These are phyloP conservation scores for Colletotrichum tamarilloi DNA, from an alignment of 2,329 filamentous ascomycete species.

Conservation along the genomic window DNA sequence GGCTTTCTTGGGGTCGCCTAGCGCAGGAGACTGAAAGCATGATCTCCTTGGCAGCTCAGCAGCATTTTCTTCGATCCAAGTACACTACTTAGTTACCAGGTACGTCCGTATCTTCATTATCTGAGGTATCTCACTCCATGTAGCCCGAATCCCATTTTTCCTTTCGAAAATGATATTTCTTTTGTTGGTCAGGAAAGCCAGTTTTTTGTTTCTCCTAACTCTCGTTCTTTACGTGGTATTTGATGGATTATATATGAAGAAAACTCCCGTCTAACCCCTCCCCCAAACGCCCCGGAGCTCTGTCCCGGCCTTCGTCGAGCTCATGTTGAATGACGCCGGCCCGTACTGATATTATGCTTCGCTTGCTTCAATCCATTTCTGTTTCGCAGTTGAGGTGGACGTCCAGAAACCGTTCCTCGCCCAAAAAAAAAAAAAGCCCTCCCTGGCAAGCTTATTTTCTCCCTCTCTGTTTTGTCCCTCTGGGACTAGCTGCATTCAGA, in stretches of 20 bases:
- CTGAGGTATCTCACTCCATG: background rate
- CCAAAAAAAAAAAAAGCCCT: background rate
- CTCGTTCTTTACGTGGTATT: background rate
- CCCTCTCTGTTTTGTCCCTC: conserved; percentile 1
- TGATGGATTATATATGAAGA: background rate
- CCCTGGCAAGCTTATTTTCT: background rate
- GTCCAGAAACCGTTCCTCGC: conserved; percentile 35
- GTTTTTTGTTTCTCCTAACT: background rate
- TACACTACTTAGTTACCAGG: background rate
- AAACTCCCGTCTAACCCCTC: conserved; percentile 3
- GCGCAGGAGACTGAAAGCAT: background rate
- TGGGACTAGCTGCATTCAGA: background rate
- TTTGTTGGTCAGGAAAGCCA: background rate
- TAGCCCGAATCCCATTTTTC: background rate
- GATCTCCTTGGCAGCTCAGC: background rate
- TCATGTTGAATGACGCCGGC: conserved; percentile 49
- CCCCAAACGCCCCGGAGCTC: conserved; percentile 31
- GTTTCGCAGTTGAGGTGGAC: conserved; percentile 38
- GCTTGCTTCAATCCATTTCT: conserved; percentile 35
- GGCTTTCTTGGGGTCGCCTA: background rate
- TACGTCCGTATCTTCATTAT: background rate
- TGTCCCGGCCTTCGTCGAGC: conserved; percentile 40
- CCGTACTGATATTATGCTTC: conserved; percentile 37
- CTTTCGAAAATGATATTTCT: background rate
- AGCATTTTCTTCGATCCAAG: background rate